Percentiles rank a stretch among this genome's conserved stretches.
These are phyloP conservation scores for Phytophthora constricta DNA, from an alignment of 352 stramenopile genomes.

Conservation along the genomic window DNA sequence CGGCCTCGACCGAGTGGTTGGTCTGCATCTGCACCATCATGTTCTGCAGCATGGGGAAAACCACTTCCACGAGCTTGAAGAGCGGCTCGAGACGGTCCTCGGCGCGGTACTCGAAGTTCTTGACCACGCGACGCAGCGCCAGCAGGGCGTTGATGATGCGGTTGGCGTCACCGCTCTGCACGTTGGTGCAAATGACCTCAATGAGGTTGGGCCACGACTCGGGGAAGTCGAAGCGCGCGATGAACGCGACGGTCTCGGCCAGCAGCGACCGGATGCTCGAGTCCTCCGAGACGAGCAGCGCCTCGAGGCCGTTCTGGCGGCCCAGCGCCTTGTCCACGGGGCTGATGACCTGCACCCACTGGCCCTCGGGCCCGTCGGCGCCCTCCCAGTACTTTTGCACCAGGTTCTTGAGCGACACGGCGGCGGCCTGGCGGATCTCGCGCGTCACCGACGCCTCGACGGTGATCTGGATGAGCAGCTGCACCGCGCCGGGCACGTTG, in stretches of 20 bases:
- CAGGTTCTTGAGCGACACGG: conserved; percentile 96
- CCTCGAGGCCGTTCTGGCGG: conserved; percentile 80
- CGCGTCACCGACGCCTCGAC: conserved; percentile 71
- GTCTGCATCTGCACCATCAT: conserved; percentile 89
- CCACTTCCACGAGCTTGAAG: conserved; percentile 91
- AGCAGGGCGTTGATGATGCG: conserved; percentile 93
- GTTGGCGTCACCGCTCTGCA: conserved; percentile 88
- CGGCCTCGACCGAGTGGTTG: conserved; percentile 92
- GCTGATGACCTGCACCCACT: conserved; percentile 71
- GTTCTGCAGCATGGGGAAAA: conserved; percentile 93
- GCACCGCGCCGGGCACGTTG: conserved; percentile 73
- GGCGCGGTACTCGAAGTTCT: conserved; percentile 98
- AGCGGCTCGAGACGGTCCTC: conserved; percentile 92
- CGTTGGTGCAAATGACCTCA: conserved; percentile 88
- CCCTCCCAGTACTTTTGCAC: conserved; percentile 95
- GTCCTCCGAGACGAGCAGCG: conserved; percentile 50
- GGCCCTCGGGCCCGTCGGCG: conserved; percentile 70
- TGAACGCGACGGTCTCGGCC: conserved; percentile 94
- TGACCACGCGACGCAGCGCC: conserved; percentile 95
- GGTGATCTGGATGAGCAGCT: conserved; percentile 85
- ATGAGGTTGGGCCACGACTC: conserved; percentile 93
- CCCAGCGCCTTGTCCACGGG: conserved; percentile 71
- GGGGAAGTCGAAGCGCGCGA: conserved; percentile 97
- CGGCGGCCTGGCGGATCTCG: conserved; percentile 92
- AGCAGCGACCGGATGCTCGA: conserved; percentile 73